phyloP scores from a whole-genome alignment of 140 eudicot genomes.

The Oenanthe javanica region DNA sequence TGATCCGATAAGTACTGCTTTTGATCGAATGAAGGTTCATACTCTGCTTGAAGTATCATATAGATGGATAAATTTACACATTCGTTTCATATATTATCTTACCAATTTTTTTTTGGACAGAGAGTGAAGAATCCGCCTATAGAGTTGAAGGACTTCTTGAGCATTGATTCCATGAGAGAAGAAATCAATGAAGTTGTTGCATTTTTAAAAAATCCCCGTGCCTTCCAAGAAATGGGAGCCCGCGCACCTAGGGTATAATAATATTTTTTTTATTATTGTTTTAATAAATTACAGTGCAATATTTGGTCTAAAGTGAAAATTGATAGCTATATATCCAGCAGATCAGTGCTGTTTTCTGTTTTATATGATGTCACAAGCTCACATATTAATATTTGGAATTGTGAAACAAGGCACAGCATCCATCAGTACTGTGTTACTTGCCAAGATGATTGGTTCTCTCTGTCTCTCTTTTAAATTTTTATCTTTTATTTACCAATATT shows the following conservation, averaged over 20 bases:
- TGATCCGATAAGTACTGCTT: conserved; percentile 81
- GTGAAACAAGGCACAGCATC: not conserved
- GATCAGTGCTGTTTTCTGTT: not conserved
- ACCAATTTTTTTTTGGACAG: conserved; percentile 24
- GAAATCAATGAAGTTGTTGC: conserved; percentile 92
- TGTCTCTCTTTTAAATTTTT: not conserved
- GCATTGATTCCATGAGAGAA: conserved; percentile 76
- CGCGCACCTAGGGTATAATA: conserved; percentile 92
- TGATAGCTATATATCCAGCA: not conserved
- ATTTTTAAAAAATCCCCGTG: conserved; percentile 80
- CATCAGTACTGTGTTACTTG: not conserved
- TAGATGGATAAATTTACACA: not conserved
- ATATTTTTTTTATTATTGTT: not conserved
- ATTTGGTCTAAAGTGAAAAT: not conserved
- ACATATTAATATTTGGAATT: not conserved
- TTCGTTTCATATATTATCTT: not conserved
- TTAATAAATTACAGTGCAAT: not conserved
- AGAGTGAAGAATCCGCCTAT: conserved; percentile 94
- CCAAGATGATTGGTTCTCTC: not conserved
- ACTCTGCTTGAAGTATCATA: conserved; percentile 9
- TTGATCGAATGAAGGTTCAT: conserved; percentile 85
- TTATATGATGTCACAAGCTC: not conserved
- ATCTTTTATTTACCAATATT: not conserved
- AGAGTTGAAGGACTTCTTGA: conserved; percentile 71
- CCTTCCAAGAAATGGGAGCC: conserved; percentile 94